Evolutionary conservation across 192 early-diverging fungal species (phyloP).

Genomic region (Coemansia sp.): DNA sequence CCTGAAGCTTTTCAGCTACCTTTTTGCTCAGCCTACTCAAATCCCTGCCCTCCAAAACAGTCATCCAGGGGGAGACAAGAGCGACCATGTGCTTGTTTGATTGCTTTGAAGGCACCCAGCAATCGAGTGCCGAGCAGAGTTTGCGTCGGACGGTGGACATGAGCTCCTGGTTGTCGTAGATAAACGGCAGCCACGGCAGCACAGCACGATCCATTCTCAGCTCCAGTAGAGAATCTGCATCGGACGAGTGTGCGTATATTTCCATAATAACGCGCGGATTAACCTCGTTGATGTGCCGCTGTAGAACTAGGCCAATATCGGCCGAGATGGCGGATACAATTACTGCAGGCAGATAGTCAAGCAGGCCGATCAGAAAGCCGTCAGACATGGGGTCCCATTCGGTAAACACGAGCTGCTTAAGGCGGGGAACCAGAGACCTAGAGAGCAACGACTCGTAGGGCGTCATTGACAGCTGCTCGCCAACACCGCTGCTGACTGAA

Average conservation of each 20-base stretch:
- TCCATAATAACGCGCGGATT: constrained; percentile 22
- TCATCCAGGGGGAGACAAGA: constrained; percentile 29
- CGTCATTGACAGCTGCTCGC: constrained; percentile 9
- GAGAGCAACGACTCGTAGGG: constrained; percentile 40
- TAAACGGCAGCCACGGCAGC: constrained; percentile 46
- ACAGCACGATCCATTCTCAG: constrained; percentile 27
- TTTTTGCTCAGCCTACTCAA: constrained; percentile 16
- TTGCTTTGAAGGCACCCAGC: constrained; percentile 25
- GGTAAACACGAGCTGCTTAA: constrained; percentile 29
- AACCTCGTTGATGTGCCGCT: constrained; percentile 16
- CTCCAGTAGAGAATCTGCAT: neutral
- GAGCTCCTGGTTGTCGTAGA: constrained; percentile 23
- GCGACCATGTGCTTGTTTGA: constrained; percentile 21
- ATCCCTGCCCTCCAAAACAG: constrained; percentile 29
- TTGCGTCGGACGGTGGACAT: constrained; percentile 31
- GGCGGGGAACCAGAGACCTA: constrained; percentile 19
- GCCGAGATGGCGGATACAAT: constrained; percentile 5
- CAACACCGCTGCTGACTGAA: neutral
- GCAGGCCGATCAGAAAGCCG: constrained; percentile 1
- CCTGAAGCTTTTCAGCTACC: constrained; percentile 13
- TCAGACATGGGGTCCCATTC: constrained; percentile 42
- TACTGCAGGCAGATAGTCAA: constrained; percentile 18
- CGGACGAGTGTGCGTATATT: neutral
- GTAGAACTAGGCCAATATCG: constrained; percentile 15
- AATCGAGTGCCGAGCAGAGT: constrained; percentile 34